Base-by-base conservation (phyloP, 306 rosid genomes). In the Quillaja saponaria region DNA sequence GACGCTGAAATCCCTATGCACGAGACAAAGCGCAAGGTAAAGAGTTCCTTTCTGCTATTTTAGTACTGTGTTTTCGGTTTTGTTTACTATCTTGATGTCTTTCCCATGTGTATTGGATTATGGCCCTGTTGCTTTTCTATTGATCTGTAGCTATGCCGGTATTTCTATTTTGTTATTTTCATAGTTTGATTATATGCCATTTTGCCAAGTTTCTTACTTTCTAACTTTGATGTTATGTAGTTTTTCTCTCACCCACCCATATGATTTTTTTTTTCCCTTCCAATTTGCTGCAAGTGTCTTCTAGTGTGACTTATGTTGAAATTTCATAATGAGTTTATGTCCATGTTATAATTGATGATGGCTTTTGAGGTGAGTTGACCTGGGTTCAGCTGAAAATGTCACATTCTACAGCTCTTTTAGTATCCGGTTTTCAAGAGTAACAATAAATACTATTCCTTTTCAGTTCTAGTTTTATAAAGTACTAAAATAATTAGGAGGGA, bases 21-120 rank as follows among this genome's bases (percentile, higher is more conserved):
- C 48, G 99, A 92, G 81, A 92, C 89, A 87, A 92, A 92, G 83
- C 96, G 99, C 71, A 92, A 92, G 98, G 98, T 90, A 66, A 63
- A 13, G 20, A 49, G 49, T 64, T 18, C 44, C 4, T 37, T 37
- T 10, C 10, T 39, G 10, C 44, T 39, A 39, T 71, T 45, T 44
- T 3, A 25, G 14, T 25, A 12, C 34, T 19, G 1, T 8, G 46
- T 28, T 11, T 49, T 63, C 6, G 0, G 39, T 13, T 37, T 17
- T 13, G 16, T 7, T n/a, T n/a, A n/a, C 25, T 25, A 8, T 13
- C 9, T 64, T 34, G 6, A 1, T 7, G 0, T 21, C 44, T 2
- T 39, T 8, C 6, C 12, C 44, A 39, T 39, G 10, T 39, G 44
- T 12, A 39, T 11, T 31, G 13, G 10, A 28, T 28, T 47, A 42